These are phyloP conservation scores for Parachaetomium inaequale DNA, from an alignment of 495 filamentous ascomycete genomes.

Conservation along the genomic window DNA sequence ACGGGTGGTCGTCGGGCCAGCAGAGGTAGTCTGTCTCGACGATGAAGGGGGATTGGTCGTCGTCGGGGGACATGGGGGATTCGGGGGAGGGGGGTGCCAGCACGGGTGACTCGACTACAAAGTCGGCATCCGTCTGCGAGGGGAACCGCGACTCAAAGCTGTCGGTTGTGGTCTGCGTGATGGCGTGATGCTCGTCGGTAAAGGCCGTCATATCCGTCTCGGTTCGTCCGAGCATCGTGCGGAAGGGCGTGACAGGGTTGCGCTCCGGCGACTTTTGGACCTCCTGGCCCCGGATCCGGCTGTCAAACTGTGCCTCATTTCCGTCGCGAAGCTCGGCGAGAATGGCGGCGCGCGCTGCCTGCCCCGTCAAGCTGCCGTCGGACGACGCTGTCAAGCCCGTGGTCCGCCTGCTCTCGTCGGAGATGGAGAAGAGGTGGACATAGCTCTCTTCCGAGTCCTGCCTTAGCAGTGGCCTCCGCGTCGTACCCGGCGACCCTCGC, in stretches of 20 bases:
- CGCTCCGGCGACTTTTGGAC: conserved; percentile 33
- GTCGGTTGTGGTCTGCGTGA: conserved; percentile 44
- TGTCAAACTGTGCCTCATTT: conserved; percentile 34
- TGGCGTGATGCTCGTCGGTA: conserved; percentile 44
- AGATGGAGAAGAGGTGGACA: conserved; percentile 71
- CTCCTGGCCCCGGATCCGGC: conserved; percentile 36
- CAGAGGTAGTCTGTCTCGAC: conserved; percentile 50
- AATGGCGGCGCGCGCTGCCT: conserved; percentile 17
- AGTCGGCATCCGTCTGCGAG: conserved; percentile 29
- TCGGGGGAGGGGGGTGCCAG: conserved; percentile 7
- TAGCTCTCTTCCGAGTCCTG: conserved; percentile 80
- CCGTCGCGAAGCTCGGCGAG: conserved; percentile 21
- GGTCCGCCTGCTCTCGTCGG: conserved; percentile 54
- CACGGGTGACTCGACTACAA: conserved; percentile 16
- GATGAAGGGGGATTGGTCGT: conserved; percentile 39
- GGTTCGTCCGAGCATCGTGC: conserved; percentile 27
- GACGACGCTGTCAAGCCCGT: conserved; percentile 41
- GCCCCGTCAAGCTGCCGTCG: conserved; percentile 27
- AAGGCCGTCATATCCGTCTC: conserved; percentile 36
- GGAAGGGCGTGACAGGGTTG: conserved; percentile 17
- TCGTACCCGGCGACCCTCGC: conserved; percentile 26
- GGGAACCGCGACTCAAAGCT: conserved; percentile 36
- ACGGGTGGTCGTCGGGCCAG: conserved; percentile 47
- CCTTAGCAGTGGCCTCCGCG: conserved; percentile 48
- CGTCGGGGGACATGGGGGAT: conserved; percentile 21